Conservation (phyloP, 2,329 filamentous ascomycete genomes). For the Lecanicillium sp. region DNA sequence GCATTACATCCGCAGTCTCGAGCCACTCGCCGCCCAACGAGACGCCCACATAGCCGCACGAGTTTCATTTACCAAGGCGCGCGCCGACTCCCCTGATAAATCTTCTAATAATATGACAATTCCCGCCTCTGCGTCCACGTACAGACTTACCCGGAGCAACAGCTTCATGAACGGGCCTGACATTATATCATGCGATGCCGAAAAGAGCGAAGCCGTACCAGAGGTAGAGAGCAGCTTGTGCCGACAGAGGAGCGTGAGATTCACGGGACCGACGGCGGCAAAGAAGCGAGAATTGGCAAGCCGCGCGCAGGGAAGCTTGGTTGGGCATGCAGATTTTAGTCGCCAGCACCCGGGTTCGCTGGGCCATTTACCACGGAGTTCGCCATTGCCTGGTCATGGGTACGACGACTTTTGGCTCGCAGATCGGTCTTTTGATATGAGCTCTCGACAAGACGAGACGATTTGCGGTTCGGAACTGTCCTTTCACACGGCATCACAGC, state of each 20-base stretch:
- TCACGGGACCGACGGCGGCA: conserved; percentile 32
- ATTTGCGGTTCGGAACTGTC: background rate
- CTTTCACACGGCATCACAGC: background rate
- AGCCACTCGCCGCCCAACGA: conserved; percentile 43
- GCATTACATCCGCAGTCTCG: conserved; percentile 36
- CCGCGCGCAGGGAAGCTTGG: conserved; percentile 21
- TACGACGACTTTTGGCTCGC: conserved; percentile 5
- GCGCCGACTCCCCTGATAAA: conserved; percentile 24
- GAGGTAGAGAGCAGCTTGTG: conserved; percentile 22
- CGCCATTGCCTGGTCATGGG: background rate
- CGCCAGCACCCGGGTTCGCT: background rate
- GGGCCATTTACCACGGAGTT: conserved; percentile 1
- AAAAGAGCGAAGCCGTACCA: conserved; percentile 18
- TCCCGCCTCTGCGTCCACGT: background rate
- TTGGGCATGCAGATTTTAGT: background rate
- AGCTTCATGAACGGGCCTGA: conserved; percentile 18
- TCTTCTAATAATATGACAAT: background rate
- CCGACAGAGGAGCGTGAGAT: conserved; percentile 52
- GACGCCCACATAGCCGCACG: conserved; percentile 58
- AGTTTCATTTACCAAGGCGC: conserved; percentile 52
- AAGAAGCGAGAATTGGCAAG: conserved; percentile 25
- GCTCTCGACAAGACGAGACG: background rate
- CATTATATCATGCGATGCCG: conserved; percentile 15
- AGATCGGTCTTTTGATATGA: background rate
- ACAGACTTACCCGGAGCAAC: conserved; percentile 16